Conservation (phyloP, 2,329 filamentous ascomycete species). For the Neonectria sp. region DNA sequence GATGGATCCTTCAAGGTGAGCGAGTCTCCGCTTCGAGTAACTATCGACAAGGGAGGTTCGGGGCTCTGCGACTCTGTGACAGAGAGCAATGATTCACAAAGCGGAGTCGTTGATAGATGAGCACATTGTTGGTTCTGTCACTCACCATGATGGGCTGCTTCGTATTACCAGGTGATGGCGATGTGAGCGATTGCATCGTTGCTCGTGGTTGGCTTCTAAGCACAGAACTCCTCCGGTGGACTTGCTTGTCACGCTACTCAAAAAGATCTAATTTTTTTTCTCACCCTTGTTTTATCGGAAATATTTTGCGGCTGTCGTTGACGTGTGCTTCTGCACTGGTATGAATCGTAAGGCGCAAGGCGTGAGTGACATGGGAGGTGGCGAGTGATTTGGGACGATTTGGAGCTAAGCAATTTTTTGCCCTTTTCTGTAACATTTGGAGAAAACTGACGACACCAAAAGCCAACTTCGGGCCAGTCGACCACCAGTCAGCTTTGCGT, state of each 20-base stretch:
- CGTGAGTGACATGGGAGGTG: neutral
- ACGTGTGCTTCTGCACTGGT: neutral
- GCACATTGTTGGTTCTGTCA: slow-evolving; percentile 10
- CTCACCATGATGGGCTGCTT: neutral
- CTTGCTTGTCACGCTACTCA: slow-evolving; percentile 10
- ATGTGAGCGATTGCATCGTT: neutral
- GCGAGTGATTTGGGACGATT: neutral
- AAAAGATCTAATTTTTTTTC: neutral
- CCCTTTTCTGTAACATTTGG: neutral
- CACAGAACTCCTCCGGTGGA: neutral
- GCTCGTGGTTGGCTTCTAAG: slow-evolving; percentile 1
- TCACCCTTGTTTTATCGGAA: neutral
- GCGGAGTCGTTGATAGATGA: slow-evolving; percentile 15
- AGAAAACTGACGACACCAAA: slow-evolving; percentile 6
- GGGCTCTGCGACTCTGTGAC: slow-evolving; percentile 23
- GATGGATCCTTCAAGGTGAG: slow-evolving; percentile 12
- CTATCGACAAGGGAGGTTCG: slow-evolving; percentile 7
- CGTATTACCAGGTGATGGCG: neutral
- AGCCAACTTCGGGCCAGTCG: neutral
- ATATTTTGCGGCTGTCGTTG: neutral
- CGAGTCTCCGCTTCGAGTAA: neutral
- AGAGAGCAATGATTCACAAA: slow-evolving; percentile 28
- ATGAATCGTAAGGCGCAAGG: slow-evolving; percentile 2
- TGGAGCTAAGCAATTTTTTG: neutral
- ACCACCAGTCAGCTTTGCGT: neutral